Evolutionary conservation across 148 eudicot genomes (phyloP).

Genomic region (Oxyria digyna): DNA sequence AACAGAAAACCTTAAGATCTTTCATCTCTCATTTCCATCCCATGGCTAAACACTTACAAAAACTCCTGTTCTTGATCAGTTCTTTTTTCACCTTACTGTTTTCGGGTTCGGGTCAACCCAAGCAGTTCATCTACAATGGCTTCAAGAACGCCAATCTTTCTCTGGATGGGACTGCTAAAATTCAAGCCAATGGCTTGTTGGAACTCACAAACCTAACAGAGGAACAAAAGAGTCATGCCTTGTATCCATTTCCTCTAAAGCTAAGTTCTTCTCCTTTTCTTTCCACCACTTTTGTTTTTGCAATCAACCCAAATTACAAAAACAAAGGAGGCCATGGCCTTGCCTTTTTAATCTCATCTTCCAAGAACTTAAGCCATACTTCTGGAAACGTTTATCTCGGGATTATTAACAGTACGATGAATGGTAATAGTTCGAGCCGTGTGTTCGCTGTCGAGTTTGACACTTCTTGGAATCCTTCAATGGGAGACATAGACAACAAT

Average conservation of each 20-base stretch:
- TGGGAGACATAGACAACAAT: constrained; percentile 10
- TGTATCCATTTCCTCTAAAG: constrained; percentile 9
- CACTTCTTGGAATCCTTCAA: background rate
- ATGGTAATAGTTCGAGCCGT: constrained; percentile 9
- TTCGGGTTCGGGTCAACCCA: background rate
- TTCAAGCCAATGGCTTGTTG: constrained; percentile 4
- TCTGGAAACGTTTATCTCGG: constrained; percentile 1
- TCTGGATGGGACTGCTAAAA: background rate
- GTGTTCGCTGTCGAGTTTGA: constrained; percentile 19
- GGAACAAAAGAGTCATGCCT: constrained; percentile 6
- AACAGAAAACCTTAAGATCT: background rate
- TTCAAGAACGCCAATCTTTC: background rate
- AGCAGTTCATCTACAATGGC: constrained; percentile 7
- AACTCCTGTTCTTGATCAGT: background rate
- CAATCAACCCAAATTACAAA: background rate
- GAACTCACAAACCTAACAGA: constrained; percentile 9
- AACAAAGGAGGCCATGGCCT: constrained; percentile 7
- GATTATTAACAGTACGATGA: constrained; percentile 7
- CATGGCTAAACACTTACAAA: constrained; percentile 3
- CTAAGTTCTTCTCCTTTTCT: background rate
- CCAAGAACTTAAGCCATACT: background rate
- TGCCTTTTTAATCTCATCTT: constrained; percentile 14
- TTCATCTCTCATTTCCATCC: background rate
- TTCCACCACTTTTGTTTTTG: constrained; percentile 16
- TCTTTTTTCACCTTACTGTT: background rate